Evolutionary conservation across 106 monocot species (phyloP).

Genomic region (Alisma plantagoaquatica): DNA sequence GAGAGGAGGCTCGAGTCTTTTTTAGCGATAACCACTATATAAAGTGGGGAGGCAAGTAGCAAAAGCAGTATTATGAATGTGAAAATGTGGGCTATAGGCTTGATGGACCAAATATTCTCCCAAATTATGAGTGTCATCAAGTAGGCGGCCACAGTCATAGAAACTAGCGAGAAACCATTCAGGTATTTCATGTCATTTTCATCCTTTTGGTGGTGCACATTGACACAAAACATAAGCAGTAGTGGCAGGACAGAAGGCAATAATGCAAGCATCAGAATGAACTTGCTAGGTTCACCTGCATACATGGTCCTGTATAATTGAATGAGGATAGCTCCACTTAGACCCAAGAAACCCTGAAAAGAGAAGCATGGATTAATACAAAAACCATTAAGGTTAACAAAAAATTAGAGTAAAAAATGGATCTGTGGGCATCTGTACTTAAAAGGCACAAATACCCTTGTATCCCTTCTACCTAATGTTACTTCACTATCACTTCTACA

Average conservation of each 20-base stretch:
- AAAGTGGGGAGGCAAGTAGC: conserved; percentile 42
- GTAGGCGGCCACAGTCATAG: conserved; percentile 52
- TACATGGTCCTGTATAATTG: conserved; percentile 53
- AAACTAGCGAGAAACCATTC: conserved; percentile 53
- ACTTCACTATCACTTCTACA: too few species aligned
- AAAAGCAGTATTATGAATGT: conserved; percentile 42
- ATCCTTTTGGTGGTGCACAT: conserved; percentile 20
- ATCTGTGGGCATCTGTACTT: too few species aligned
- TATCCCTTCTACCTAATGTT: too few species aligned
- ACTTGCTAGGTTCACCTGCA: conserved; percentile 43
- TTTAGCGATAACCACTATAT: conserved; percentile 26
- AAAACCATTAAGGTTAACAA: too few species aligned
- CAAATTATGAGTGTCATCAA: conserved; percentile 77
- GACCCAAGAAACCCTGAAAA: conserved; percentile 72
- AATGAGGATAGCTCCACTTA: conserved; percentile 84
- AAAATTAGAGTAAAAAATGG: too few species aligned
- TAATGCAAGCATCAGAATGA: conserved; percentile 67
- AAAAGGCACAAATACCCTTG: too few species aligned
- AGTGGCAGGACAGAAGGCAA: conserved; percentile 55
- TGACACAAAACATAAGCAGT: conserved; percentile 59
- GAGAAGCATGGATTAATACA: too few species aligned
- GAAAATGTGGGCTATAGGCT: conserved; percentile 7
- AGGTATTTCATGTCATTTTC: conserved; percentile 41
- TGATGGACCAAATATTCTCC: conserved; percentile 26
- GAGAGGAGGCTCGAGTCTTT: conserved; percentile 1